Evolutionary conservation across 2,329 filamentous ascomycete species (phyloP), one percentile per base, ranked within the genome.

Genomic region (Trichoderma aggressivum): DNA sequence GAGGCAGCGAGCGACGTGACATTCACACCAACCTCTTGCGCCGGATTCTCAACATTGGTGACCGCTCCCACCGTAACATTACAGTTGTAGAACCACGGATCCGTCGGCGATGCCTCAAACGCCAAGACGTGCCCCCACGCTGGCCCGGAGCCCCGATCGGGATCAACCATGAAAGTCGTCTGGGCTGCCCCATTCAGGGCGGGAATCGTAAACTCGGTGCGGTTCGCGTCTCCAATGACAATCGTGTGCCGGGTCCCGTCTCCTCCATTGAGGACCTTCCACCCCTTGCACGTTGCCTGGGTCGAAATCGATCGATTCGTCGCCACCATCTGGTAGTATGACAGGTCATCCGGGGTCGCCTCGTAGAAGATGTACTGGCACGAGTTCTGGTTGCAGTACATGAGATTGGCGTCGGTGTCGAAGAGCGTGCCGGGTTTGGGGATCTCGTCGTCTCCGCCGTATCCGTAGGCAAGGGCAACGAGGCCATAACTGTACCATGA

Each of bases 51-150:
- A 2, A 80, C 83, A 60, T 76, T 82, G 26, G 55, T 66, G 1
- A 83, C 82, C 2, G 73, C 24, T 0, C 75, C 76, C 5, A 84
- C 63, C 0, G 77, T 81, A 18, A 82, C 76, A 64, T 83, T 80
- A 75, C 83, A 85, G 16, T 66, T 72, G 74, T 84, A 85, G 70
- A 79, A 83, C 82, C 82, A 85, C 0, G 82, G 76, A 5, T 79
- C 69, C 1, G 71, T 76, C 18, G 66, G 26, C 0, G 79, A 82
- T 2, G 82, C 77, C 70, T 84, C 82, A 18, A 84, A 82, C 3
- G 78, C 82, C 32, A 77, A 72, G 7, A 84, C 75, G 16, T 72
- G 53, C 64, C 74, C 75, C 73, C 79, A 81, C 6, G 76, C 70
- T 0, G 72, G 30, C 16, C 75, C 78, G 67, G 79, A 78, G 7